Evolutionary conservation across 202 grass and related monocot genomes (phyloP), one percentile per base, ranked within the genome.

Genomic region (Setaria viridis): DNA sequence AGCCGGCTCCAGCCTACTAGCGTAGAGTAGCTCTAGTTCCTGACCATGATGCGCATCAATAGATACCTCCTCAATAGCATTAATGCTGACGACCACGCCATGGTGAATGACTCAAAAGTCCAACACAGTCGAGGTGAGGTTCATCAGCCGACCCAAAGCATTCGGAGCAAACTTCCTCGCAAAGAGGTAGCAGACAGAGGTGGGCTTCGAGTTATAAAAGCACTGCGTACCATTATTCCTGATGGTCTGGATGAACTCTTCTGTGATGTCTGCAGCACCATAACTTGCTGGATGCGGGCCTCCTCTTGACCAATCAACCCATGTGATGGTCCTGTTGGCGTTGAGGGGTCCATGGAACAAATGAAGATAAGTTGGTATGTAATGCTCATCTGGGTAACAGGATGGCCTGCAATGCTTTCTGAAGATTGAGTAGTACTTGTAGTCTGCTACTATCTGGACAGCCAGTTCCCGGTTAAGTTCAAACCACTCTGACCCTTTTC

Each of bases 281-380:
- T 98, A 98, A 32, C 77, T 94, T 8, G 95, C 95, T 34, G 95
- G 95, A 79, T 98, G 95, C 3, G 95, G 87, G 35, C 95, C 95
- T 84, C 93, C 95, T 86, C 95, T 98, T 8, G 95, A 98, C 95
- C 95, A 98, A 73, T 98, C 95, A 17, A 98, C 95, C 95, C 95
- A 98, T 58, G 95, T 98, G 64, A 98, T 76, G 13, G 90, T 98
- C 56, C 95, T 82, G 73, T 98, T 98, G 30, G 93, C 91, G 16
- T 92, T 98, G 57, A 87, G 84, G 33, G 87, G 64, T 37, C 95
- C 92, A 13, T 98, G 84, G 84, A 98, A 93, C 82, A 93, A 80
- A 84, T 98, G 85, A 67, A 98, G 69, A 69, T 93, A 98, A 17
- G 95, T 98, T 1, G 95, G 95, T 81, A 98, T 95, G 85, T 98